A percentile compares a stretch with the other conserved stretches of the same genome.
Evolutionary conservation across 495 filamentous ascomycete genomes (phyloP).

Genomic region (Penicillium longicatenatum): DNA sequence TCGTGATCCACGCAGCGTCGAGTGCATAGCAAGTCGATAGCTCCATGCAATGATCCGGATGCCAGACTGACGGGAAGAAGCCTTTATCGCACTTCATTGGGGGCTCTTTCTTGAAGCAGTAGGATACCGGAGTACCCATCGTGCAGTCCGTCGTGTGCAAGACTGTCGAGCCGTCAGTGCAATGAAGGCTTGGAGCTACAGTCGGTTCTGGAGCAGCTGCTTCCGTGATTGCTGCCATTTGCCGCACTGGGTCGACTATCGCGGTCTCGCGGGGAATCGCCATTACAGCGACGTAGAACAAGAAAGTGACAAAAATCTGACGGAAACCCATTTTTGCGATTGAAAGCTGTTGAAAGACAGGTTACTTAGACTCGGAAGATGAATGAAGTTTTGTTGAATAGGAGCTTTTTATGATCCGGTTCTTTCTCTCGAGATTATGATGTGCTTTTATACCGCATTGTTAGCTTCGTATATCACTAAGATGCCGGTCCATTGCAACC

Average conservation of each 20-base stretch:
- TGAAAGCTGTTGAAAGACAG: too few species aligned
- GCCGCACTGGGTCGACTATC: neutral
- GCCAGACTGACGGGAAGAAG: slow-evolving; percentile 31
- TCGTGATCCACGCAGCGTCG: slow-evolving; percentile 30
- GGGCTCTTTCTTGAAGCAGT: slow-evolving; percentile 20
- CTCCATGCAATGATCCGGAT: slow-evolving; percentile 32
- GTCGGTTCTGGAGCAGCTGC: slow-evolving; percentile 16
- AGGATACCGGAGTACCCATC: slow-evolving; percentile 25
- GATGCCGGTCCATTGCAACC: neutral
- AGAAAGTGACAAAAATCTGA: neutral
- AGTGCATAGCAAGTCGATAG: slow-evolving; percentile 29
- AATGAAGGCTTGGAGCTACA: slow-evolving; percentile 18
- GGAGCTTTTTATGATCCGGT: neutral
- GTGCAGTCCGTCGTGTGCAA: slow-evolving; percentile 35
- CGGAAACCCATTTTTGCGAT: slow-evolving; percentile 4
- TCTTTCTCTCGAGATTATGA: neutral
- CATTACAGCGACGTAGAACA: slow-evolving; percentile 2
- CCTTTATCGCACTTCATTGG: slow-evolving; percentile 24
- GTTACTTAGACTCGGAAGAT: too few species aligned
- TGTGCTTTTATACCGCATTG: neutral
- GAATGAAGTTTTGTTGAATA: too few species aligned
- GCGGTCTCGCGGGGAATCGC: slow-evolving; percentile 18
- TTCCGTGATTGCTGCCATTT: slow-evolving; percentile 5
- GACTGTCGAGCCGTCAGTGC: slow-evolving; percentile 24
- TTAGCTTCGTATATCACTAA: neutral